Evolutionary conservation across 805 yeast species (phyloP).

Genomic region (Tetrapisispora phaffii): DNA sequence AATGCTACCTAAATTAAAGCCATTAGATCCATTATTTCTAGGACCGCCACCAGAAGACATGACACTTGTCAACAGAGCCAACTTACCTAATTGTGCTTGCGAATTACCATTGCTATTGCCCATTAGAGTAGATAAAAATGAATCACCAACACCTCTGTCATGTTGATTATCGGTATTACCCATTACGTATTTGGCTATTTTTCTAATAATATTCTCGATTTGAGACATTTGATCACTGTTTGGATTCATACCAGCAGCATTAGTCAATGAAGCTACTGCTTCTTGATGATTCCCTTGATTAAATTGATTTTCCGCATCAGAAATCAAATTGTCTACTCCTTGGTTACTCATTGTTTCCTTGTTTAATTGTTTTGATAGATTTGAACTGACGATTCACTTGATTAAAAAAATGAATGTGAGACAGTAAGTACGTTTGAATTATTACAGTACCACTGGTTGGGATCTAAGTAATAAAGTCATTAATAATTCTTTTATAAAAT

Average conservation of each 20-base stretch:
- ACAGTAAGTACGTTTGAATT: too few species aligned
- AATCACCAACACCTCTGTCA: slow-evolving; percentile 16
- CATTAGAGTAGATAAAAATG: slow-evolving; percentile 15
- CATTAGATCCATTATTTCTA: slow-evolving; percentile 8
- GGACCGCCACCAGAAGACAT: slow-evolving; percentile 9
- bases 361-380: too few species aligned
- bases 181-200: slow-evolving; percentile 14
- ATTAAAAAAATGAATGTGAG: too few species aligned
- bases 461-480: too few species aligned
- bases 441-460: too few species aligned
- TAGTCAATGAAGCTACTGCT: slow-evolving; percentile 22
- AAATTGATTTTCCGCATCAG: slow-evolving; percentile 17
- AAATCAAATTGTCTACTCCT: slow-evolving; percentile 7
- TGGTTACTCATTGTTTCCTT: not conserved
- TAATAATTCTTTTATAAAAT: too few species aligned
- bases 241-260: slow-evolving; percentile 21
- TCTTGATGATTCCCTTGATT: slow-evolving; percentile 19
- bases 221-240: slow-evolving; percentile 13
- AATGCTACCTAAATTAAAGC: slow-evolving; percentile 16
- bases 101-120: slow-evolving; percentile 17
- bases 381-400: too few species aligned
- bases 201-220: slow-evolving; percentile 19
- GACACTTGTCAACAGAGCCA: slow-evolving; percentile 22
- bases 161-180: slow-evolving; percentile 4
- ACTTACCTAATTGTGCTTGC: slow-evolving; percentile 23